Conservation (phyloP, 345 rosid species). For the Bruguiera gymnorhiza region DNA sequence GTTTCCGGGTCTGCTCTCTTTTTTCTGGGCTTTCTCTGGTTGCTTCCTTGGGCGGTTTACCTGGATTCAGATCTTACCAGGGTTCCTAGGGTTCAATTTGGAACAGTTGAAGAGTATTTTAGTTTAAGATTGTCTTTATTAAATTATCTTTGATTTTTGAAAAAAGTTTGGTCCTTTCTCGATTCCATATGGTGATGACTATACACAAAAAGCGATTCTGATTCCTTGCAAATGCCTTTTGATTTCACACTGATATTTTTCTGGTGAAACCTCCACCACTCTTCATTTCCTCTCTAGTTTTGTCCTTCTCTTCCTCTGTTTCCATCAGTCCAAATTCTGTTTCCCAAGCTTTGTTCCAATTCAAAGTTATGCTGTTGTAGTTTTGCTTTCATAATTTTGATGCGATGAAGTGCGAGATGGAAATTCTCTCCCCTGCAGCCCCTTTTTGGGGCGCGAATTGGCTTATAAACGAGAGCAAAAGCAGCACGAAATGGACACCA, state of each 20-base stretch:
- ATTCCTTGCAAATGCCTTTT: slow-evolving; percentile 50
- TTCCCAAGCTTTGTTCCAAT: background rate
- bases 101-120: background rate
- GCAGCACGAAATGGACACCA: slow-evolving; percentile 24
- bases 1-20: slow-evolving; percentile 1
- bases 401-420: slow-evolving; percentile 55
- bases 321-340: slow-evolving; percentile 6
- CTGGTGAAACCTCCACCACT: slow-evolving; percentile 27
- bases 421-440: slow-evolving; percentile 15
- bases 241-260: slow-evolving; percentile 50
- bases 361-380: background rate
- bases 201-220: slow-evolving; percentile 45
- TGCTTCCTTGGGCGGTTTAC: slow-evolving; percentile 6
- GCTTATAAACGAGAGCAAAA: slow-evolving; percentile 2
- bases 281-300: slow-evolving; percentile 19
- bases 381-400: slow-evolving; percentile 8
- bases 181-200: slow-evolving; percentile 50
- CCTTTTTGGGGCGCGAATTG: slow-evolving; percentile 14
- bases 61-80: slow-evolving; percentile 31
- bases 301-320: slow-evolving; percentile 19
- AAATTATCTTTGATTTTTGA: slow-evolving; percentile 10
- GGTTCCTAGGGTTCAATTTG: slow-evolving; percentile 23
- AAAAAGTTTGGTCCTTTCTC: slow-evolving; percentile 42
- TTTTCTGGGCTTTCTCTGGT: slow-evolving; percentile 10
- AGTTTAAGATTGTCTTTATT: slow-evolving; percentile 3